Percentiles rank a stretch among this genome's conserved stretches.
Evolutionary conservation across 129 eudicot genomes (phyloP).

Genomic region (Flaveria trinervia): DNA sequence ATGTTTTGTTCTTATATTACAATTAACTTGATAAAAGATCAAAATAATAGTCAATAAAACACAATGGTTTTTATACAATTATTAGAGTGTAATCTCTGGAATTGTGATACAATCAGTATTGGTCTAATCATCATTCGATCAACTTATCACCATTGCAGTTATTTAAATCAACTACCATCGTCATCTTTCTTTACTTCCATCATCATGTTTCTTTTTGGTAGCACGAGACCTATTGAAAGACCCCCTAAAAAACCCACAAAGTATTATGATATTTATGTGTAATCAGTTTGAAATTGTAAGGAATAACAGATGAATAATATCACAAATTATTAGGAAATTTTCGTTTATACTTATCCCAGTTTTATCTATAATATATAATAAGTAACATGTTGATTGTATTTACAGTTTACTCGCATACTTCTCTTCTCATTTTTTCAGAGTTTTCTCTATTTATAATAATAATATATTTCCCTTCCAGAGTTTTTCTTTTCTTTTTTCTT

Average conservation of each 20-base stretch:
- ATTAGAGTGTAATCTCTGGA: not conserved
- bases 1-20: not conserved
- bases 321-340: no score
- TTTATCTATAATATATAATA: no score
- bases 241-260: constrained; percentile 23
- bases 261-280: not conserved
- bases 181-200: no score
- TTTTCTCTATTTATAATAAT: no score
- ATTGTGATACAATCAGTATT: not conserved
- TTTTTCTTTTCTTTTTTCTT: no score
- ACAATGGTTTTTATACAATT: constrained; percentile 4
- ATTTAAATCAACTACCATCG: not conserved
- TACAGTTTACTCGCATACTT: no score
- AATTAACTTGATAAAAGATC: not conserved
- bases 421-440: no score
- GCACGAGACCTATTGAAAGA: constrained; percentile 31
- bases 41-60: not conserved
- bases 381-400: no score
- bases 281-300: no score
- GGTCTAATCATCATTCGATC: not conserved
- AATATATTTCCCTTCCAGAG: no score
- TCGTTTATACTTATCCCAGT: no score
- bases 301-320: no score
- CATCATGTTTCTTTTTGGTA: constrained; percentile 24
- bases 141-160: not conserved